Conservation (phyloP, 1,139 yeast genomes). For the Candida sanyaensis region DNA sequence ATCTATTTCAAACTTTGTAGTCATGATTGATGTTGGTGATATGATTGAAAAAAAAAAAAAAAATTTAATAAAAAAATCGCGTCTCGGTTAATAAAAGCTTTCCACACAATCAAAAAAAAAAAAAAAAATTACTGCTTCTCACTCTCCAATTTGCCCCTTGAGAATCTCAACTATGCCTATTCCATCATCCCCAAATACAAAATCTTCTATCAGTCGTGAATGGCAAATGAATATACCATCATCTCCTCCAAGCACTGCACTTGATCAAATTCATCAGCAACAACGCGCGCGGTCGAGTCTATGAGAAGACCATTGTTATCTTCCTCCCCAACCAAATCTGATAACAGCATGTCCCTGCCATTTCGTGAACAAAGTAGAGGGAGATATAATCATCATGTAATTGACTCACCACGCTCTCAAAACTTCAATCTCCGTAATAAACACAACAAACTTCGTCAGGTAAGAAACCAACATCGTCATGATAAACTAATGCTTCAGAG, state of each 20-base stretch:
- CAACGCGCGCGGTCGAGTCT: slow-evolving; percentile 21
- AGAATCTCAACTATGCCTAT: not conserved
- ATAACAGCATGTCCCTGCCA: slow-evolving; percentile 7
- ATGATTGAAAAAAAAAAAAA: not conserved
- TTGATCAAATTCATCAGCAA: slow-evolving; percentile 17
- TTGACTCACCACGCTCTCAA: slow-evolving; percentile 5
- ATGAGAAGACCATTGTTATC: slow-evolving; percentile 27
- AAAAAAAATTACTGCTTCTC: not conserved
- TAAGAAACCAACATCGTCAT: slow-evolving; percentile 30
- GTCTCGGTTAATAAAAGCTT: not conserved
- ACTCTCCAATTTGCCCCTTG: not conserved
- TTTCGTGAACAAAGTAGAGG: not conserved
- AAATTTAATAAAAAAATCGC: slow-evolving; percentile 1
- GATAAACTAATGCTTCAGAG: slow-evolving; percentile 25
- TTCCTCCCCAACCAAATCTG: slow-evolving; percentile 2
- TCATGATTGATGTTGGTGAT: slow-evolving; percentile 5
- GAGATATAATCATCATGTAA: slow-evolving; percentile 6
- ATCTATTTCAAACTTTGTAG: slow-evolving; percentile 9
- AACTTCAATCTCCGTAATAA: slow-evolving; percentile 26
- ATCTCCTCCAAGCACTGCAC: slow-evolving; percentile 11
- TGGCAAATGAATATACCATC: slow-evolving; percentile 1
- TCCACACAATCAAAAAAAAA: not conserved
- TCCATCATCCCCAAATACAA: slow-evolving; percentile 1
- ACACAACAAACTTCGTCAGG: slow-evolving; percentile 27
- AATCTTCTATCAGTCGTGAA: not conserved